Percentiles rank a stretch among this genome's conserved stretches.
These are phyloP conservation scores for Lactarius indigo DNA, from an alignment of 768 basidiomycete genomes.

Conservation along the genomic window DNA sequence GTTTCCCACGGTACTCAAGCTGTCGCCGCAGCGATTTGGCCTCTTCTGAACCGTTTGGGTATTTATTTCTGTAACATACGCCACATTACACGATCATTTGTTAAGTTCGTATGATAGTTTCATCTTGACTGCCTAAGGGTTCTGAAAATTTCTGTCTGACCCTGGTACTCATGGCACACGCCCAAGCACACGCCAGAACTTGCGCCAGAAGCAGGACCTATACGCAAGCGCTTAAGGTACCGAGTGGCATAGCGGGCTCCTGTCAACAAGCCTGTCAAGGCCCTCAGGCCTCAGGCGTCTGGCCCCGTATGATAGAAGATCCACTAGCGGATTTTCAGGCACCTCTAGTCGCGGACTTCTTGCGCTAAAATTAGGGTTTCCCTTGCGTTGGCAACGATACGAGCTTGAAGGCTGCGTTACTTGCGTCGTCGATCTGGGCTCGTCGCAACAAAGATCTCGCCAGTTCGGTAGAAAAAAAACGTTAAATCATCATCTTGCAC, in stretches of 20 bases:
- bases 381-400: neutral
- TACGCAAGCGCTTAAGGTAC: too few species aligned
- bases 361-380: neutral
- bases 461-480: neutral
- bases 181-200: too few species aligned
- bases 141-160: neutral
- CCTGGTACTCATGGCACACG: too few species aligned
- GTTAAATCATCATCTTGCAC: neutral
- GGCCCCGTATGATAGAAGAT: neutral
- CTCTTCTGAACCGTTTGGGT: too few species aligned
- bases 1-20: too few species aligned
- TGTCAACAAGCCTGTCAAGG: too few species aligned
- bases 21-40: too few species aligned
- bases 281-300: neutral
- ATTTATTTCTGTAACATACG: neutral
- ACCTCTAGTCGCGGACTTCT: neutral
- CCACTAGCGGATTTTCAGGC: neutral
- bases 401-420: neutral
- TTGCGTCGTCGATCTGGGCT: neutral
- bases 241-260: neutral
- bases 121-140: neutral
- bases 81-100: neutral
- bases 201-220: too few species aligned
- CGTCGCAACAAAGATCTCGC: neutral
- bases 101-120: neutral